These are phyloP conservation scores for Pichia sp. DNA, from an alignment of 1,139 yeast genomes.

Conservation along the genomic window DNA sequence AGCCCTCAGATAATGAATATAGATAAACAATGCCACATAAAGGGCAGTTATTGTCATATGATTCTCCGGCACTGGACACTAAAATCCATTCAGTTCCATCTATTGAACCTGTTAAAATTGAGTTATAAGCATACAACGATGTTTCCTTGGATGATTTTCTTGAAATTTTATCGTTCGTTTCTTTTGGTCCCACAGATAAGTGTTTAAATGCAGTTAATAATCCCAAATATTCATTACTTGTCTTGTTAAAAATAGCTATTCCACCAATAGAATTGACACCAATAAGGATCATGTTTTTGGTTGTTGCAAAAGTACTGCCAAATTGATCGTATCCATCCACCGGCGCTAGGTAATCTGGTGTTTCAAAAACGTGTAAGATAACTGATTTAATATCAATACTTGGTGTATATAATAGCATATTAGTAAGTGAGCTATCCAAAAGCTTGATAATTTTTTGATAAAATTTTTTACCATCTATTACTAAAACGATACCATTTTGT, in stretches of 20 bases:
- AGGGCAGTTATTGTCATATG: conserved; percentile 20
- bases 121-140: conserved; percentile 29
- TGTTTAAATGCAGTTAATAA: neutral
- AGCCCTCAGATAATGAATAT: conserved; percentile 20
- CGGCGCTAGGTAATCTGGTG: conserved; percentile 23
- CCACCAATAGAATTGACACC: conserved; percentile 32
- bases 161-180: neutral
- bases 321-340: conserved; percentile 33
- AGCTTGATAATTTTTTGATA: conserved; percentile 3
- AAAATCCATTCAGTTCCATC: conserved; percentile 25
- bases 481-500: conserved; percentile 39
- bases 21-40: conserved; percentile 37
- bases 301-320: conserved; percentile 30
- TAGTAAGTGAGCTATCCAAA: neutral
- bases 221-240: conserved; percentile 5
- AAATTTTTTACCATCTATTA: conserved; percentile 33
- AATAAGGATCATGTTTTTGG: conserved; percentile 25
- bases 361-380: conserved; percentile 10
- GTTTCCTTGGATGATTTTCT: conserved; percentile 23
- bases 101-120: conserved; percentile 23
- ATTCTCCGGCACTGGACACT: conserved; percentile 23
- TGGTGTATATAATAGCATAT: neutral
- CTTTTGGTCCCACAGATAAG: neutral
- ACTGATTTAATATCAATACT: conserved; percentile 16
- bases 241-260: conserved; percentile 28